Percentiles rank a stretch among this genome's conserved stretches.
phyloP scores from a whole-genome alignment of 306 rosid species.

The Castanospermum australe region DNA sequence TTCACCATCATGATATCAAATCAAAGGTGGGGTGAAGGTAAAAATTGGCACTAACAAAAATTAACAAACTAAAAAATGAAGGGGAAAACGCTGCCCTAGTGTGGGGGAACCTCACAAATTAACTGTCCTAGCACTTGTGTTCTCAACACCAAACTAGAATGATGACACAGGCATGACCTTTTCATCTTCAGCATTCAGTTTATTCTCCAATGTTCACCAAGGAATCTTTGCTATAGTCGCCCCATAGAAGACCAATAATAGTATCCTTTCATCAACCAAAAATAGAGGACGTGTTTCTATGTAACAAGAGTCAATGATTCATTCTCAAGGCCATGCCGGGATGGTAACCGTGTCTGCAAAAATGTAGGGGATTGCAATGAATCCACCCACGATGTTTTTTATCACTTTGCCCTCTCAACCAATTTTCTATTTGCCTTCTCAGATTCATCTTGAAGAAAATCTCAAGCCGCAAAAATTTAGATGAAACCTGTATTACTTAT shows the following conservation, averaged over 20 bases:
- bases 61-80: slow-evolving; percentile 46
- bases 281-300: slow-evolving; percentile 57
- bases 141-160: slow-evolving; percentile 59
- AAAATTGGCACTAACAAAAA: slow-evolving; percentile 67
- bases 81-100: slow-evolving; percentile 49
- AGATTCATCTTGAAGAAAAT: slow-evolving; percentile 43
- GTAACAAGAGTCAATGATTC: slow-evolving; percentile 65
- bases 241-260: slow-evolving; percentile 59
- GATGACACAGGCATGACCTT: slow-evolving; percentile 41
- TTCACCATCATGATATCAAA: slow-evolving; percentile 56
- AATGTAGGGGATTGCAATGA: slow-evolving; percentile 46
- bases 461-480: slow-evolving; percentile 50
- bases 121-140: slow-evolving; percentile 56
- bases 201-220: slow-evolving; percentile 58
- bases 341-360: slow-evolving; percentile 50
- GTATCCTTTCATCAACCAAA: slow-evolving; percentile 70
- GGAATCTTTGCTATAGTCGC: slow-evolving; percentile 54
- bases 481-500: slow-evolving; percentile 44
- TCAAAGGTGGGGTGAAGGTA: slow-evolving; percentile 43
- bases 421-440: slow-evolving; percentile 50
- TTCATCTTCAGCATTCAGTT: slow-evolving; percentile 54
- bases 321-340: slow-evolving; percentile 48
- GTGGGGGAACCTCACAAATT: slow-evolving; percentile 58
- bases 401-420: slow-evolving; percentile 43
- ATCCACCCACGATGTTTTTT: slow-evolving; percentile 32